Evolutionary conservation across 305 asterid species (phyloP).

Genomic region (Petunia hybrid): DNA sequence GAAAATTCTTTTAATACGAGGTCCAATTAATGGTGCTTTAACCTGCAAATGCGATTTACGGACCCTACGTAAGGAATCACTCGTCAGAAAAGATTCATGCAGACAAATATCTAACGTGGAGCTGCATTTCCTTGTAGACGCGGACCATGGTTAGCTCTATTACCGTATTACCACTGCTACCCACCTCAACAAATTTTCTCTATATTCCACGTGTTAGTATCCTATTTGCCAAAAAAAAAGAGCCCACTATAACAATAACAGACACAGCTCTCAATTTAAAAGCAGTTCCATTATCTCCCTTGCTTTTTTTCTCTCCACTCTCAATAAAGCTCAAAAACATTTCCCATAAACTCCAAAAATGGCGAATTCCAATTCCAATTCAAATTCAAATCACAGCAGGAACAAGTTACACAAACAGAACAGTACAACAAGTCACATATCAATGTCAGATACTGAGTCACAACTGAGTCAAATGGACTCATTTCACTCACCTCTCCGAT

Average conservation of each 20-base stretch:
- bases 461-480: conserved; percentile 34
- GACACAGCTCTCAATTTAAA: too few relatives aligned
- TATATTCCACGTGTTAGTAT: neutral
- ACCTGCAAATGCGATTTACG: neutral
- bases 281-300: conserved; percentile 19
- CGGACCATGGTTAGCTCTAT: neutral
- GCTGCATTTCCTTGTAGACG: neutral
- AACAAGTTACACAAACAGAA: conserved; percentile 38
- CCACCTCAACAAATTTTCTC: neutral
- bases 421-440: conserved; percentile 30
- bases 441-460: conserved; percentile 40
- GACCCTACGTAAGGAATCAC: neutral
- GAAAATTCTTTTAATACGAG: conserved; percentile 33
- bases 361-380: conserved; percentile 27
- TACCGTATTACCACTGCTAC: neutral
- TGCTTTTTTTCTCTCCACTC: neutral
- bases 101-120: neutral
- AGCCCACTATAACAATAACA: neutral
- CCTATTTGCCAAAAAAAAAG: neutral
- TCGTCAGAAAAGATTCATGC: neutral
- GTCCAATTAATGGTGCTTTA: neutral
- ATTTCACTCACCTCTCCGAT: conserved; percentile 39
- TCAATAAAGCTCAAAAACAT: conserved; percentile 22
- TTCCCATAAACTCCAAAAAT: conserved; percentile 28
- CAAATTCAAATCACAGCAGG: conserved; percentile 46